Evolutionary conservation across 768 basidiomycete species (phyloP).

Genomic region (Strobilomyces echinocephalus): DNA sequence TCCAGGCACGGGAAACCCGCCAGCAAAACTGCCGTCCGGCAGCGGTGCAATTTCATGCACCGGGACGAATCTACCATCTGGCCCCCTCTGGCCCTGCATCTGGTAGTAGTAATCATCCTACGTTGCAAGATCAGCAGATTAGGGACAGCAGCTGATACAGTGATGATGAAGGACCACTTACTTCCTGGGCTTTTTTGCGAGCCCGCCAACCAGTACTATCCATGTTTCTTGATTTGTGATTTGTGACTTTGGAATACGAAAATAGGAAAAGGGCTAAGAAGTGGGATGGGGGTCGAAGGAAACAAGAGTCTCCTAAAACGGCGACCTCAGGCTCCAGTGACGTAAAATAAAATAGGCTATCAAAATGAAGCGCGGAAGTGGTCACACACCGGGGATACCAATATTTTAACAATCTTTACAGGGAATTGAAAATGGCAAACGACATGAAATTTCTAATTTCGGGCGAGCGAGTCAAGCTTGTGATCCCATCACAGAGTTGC

Average conservation of each 20-base stretch:
- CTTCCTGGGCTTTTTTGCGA: conserved; percentile 55
- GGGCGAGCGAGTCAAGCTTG: too few species aligned
- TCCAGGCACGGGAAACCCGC: conserved; percentile 44
- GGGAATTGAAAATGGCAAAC: too few species aligned
- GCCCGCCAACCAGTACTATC: conserved; percentile 79
- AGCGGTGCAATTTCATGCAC: conserved; percentile 58
- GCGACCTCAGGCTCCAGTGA: too few species aligned
- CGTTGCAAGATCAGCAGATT: conserved; percentile 17
- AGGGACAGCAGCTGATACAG: background rate
- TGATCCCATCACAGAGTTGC: too few species aligned
- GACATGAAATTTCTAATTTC: too few species aligned
- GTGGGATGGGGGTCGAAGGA: background rate
- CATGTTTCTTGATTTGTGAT: conserved; percentile 38
- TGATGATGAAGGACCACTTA: conserved; percentile 19
- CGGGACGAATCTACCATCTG: conserved; percentile 49
- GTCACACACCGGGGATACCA: too few species aligned
- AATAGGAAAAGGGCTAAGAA: background rate
- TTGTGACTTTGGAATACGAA: background rate
- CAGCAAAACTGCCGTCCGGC: conserved; percentile 52
- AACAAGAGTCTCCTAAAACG: too few species aligned
- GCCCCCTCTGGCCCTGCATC: conserved; percentile 33
- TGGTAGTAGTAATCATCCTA: conserved; percentile 30
- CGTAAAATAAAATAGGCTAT: too few species aligned
- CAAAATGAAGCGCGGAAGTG: too few species aligned
- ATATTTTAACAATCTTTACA: too few species aligned